Evolutionary conservation across 495 filamentous ascomycete species (phyloP), one percentile per base, ranked within the genome.

Genomic region (Rusavskia elegans): DNA sequence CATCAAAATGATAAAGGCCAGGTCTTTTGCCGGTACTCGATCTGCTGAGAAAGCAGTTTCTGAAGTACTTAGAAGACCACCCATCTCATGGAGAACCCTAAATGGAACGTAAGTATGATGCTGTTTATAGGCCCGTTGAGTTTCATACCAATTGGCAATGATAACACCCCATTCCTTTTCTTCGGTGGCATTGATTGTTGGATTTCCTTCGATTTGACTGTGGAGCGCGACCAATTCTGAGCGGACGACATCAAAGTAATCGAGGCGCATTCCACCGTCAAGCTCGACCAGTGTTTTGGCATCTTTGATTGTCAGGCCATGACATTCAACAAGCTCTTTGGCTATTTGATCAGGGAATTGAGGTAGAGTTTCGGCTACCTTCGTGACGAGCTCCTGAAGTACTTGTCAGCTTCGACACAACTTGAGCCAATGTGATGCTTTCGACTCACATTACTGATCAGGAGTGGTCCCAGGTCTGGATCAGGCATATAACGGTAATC

Each of bases 401-500:
- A 7, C 49, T 32, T 48, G 23, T 29, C 38, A 45, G n/a, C 17
- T 40, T 32, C 0, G 4, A 21, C 9, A 23, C 37, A 19, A 30
- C 5, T 42, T 40, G 11, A 36, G 23, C 4, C 8, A 35, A 16
- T n/a, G 8, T 21, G 19, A 16, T 11, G 3, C 32, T 37, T 30
- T 13, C 23, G 27, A 58, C 65, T 20, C 25, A 71, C 68, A 48
- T 75, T 57, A 13, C 79, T 82, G 55, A 99, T 82, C 4, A 86
- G 60, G 10, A 99, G 70, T 0, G 93, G 86, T 0, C 75, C 76
- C 10, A 99, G 68, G 64, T 99, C 92, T 2, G 92, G 87, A 63
- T 99, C 92, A 1, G 92, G 92, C 93, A 98, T 97, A 64, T 97
- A 98, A 42, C 92, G 75, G 62, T 98, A 98, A 59, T 98, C 92